phyloP scores from a whole-genome alignment of 495 filamentous ascomycete species.

The Pseudomonodictys pantanalensis region DNA sequence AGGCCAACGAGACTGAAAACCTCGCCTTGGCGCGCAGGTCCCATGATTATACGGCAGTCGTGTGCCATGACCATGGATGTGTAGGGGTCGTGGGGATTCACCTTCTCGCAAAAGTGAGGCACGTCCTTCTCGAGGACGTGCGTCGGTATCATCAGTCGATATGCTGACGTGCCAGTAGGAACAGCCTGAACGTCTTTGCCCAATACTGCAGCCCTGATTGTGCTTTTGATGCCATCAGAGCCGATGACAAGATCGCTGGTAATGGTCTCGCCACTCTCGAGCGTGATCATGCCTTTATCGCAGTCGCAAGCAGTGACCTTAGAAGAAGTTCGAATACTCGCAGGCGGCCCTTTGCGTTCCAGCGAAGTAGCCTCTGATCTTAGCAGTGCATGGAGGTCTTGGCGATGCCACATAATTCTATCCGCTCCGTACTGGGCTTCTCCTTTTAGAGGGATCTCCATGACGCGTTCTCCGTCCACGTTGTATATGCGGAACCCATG shows the following conservation, averaged over 20 bases:
- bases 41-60: slow-evolving; percentile 28
- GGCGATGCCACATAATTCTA: slow-evolving; percentile 19
- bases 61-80: slow-evolving; percentile 32
- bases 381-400: slow-evolving; percentile 27
- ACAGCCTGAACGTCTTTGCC: slow-evolving; percentile 31
- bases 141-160: slow-evolving; percentile 17
- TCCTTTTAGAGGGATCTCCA: slow-evolving; percentile 7
- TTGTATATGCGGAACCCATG: slow-evolving; percentile 23
- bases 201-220: slow-evolving; percentile 46
- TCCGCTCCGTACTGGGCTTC: slow-evolving; percentile 22
- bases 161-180: slow-evolving; percentile 27
- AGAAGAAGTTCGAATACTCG: slow-evolving; percentile 7
- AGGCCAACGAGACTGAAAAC: slow-evolving; percentile 25
- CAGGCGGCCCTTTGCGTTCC: slow-evolving; percentile 3
- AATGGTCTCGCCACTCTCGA: slow-evolving; percentile 17
- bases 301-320: background rate
- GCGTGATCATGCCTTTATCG: slow-evolving; percentile 6
- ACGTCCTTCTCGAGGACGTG: slow-evolving; percentile 1
- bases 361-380: slow-evolving; percentile 1
- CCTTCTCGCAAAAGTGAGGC: background rate
- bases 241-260: slow-evolving; percentile 52
- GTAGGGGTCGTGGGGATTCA: slow-evolving; percentile 12
- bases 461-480: slow-evolving; percentile 11
- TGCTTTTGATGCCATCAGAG: slow-evolving; percentile 58
- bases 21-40: slow-evolving; percentile 17